phyloP scores from a whole-genome alignment of 169 alveolate species.

The Miamiensis avidus region DNA sequence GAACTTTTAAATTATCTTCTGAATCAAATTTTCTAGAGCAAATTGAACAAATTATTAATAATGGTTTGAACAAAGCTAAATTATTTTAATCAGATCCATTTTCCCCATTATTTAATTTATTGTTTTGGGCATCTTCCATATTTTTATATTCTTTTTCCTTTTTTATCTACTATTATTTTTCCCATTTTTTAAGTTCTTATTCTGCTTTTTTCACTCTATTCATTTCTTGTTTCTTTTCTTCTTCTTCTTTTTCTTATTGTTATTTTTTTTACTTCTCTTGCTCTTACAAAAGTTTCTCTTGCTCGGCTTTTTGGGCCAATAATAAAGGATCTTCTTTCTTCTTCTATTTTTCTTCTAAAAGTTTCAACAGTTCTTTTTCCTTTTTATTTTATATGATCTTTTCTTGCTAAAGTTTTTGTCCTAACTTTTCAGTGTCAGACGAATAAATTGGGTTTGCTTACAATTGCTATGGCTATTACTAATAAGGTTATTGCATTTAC shows the following conservation, averaged over 20 bases:
- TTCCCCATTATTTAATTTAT: too few species aligned
- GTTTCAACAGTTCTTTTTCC: background rate
- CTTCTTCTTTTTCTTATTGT: slow-evolving; percentile 8
- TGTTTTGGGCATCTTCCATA: background rate
- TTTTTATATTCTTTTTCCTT: background rate
- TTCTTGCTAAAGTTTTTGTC: background rate
- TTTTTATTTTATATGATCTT: background rate
- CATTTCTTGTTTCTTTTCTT: slow-evolving; percentile 5
- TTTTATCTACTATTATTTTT: background rate
- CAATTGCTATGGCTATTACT: background rate
- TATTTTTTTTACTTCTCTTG: background rate
- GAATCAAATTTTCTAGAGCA: background rate
- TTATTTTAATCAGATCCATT: too few species aligned
- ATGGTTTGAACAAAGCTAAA: background rate
- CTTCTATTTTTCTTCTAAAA: background rate
- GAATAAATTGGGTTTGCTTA: background rate
- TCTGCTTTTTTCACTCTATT: background rate
- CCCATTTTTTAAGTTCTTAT: slow-evolving; percentile 1
- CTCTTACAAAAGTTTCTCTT: background rate
- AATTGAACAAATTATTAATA: background rate
- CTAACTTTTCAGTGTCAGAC: background rate
- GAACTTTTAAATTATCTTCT: background rate
- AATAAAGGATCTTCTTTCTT: background rate
- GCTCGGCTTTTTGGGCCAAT: background rate
- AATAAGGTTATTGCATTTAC: background rate